Conservation (phyloP, 108 stramenopile species). For the Cylindrotheca fusiformis region DNA sequence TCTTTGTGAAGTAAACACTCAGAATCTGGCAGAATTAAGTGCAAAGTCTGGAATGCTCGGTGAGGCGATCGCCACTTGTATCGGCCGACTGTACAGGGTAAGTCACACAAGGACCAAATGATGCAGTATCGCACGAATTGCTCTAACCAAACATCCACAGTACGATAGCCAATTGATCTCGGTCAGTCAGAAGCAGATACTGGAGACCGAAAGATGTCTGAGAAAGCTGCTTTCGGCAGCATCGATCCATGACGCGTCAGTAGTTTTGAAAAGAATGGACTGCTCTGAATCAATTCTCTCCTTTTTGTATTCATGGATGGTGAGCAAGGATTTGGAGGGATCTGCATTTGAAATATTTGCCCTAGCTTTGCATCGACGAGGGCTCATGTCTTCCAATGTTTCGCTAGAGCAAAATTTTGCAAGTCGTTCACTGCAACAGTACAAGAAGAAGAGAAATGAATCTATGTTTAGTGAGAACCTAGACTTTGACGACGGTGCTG, state of each 20-base stretch:
- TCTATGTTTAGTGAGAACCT: neutral
- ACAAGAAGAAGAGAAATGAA: slow-evolving; percentile 15
- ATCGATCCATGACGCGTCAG: slow-evolving; percentile 14
- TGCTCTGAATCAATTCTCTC: slow-evolving; percentile 7
- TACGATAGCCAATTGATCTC: neutral
- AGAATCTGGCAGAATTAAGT: neutral
- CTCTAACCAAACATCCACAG: too few relatives aligned
- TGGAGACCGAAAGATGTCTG: slow-evolving; percentile 7
- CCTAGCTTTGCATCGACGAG: slow-evolving; percentile 18
- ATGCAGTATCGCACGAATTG: neutral
- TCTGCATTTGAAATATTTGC: slow-evolving; percentile 37
- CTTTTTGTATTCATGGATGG: slow-evolving; percentile 45
- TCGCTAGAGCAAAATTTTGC: slow-evolving; percentile 36
- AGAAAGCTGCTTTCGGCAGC: slow-evolving; percentile 17
- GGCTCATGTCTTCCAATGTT: neutral
- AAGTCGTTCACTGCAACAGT: slow-evolving; percentile 29
- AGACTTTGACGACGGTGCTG: slow-evolving; percentile 21
- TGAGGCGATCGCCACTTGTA: slow-evolving; percentile 13
- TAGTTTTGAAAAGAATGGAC: slow-evolving; percentile 13
- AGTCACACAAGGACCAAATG: neutral
- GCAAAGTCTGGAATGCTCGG: slow-evolving; percentile 18
- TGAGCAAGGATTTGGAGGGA: slow-evolving; percentile 16
- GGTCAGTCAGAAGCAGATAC: neutral
- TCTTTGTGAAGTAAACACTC: slow-evolving; percentile 6
- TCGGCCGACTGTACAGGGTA: neutral